phyloP scores from a whole-genome alignment of 2,329 filamentous ascomycete species.

The Ascochyta fabae region DNA sequence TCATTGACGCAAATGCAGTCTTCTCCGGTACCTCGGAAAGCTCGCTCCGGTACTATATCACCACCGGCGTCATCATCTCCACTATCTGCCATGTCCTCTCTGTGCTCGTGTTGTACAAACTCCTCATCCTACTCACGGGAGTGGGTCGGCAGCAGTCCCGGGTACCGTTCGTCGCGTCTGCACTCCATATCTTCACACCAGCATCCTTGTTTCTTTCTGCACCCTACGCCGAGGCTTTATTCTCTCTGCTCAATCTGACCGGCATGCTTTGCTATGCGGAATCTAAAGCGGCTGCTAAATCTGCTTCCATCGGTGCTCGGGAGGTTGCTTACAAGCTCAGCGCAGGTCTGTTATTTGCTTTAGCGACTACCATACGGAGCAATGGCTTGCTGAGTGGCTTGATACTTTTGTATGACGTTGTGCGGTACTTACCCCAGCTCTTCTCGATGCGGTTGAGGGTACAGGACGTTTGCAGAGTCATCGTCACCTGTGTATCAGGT shows the following conservation, averaged over 20 bases:
- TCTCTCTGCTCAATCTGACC: constrained; percentile 76
- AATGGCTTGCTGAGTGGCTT: constrained; percentile 87
- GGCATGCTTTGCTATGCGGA: constrained; percentile 74
- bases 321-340: constrained; percentile 59
- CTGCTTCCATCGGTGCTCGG: constrained; percentile 32
- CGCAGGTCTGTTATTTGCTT: constrained; percentile 73
- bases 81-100: constrained; percentile 79
- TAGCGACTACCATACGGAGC: constrained; percentile 76
- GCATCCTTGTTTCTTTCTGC: constrained; percentile 89
- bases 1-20: constrained; percentile 47
- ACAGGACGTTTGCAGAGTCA: constrained; percentile 58
- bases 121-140: constrained; percentile 63
- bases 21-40: constrained; percentile 22
- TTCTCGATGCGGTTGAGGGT: constrained; percentile 45
- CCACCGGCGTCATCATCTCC: constrained; percentile 71
- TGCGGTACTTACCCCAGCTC: constrained; percentile 48
- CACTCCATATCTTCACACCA: constrained; percentile 82
- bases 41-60: constrained; percentile 39
- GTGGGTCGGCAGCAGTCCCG: constrained; percentile 35
- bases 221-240: constrained; percentile 82
- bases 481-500: constrained; percentile 70
- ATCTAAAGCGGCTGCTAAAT: constrained; percentile 26
- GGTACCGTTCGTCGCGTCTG: constrained; percentile 72
- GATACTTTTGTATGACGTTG: constrained; percentile 65
- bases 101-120: constrained; percentile 72